Evolutionary conservation across 2,329 filamentous ascomycete species (phyloP), one percentile per base, ranked within the genome.

Genomic region (Paecilomyces dactylethromorphus): DNA sequence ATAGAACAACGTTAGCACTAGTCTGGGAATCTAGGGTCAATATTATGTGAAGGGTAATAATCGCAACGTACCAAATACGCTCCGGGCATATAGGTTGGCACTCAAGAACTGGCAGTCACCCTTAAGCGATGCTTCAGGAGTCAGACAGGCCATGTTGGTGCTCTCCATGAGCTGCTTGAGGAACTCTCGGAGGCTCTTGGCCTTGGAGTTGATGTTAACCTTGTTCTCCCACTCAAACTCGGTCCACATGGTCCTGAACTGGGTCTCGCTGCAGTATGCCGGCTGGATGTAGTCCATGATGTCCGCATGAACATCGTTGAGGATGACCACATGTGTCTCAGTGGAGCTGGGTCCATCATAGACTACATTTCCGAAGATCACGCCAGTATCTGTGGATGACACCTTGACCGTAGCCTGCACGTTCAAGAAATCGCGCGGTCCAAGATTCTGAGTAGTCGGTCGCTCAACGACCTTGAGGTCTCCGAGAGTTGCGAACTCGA

Each of bases 171-270:
- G 81, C 73, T 96, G 89, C 66, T 91, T 88, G 64, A 99, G 79
- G 85, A 99, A 99, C 21, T 95, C 91, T 55, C 93, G 86, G 61
- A 99, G 82, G 29, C 86, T 89, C 81, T 93, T 96, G 65, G 91
- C 91, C 82, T 97, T 97, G 64, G 91, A 95, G 78, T 97, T 97
- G 79, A 99, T 97, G 79, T 99, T 99, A 76, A 99, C 93, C 84
- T 99, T 99, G 81, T 99, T 99, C 82, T 99, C 94, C 94, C 94
- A 99, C 74, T 99, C 94, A 66, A 99, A 99, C 73, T 99, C 94
- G 39, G 94, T 99, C 94, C 94, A 99, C 94, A 99, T 99, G n/a
- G 91, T 96, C 60, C 94, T 87, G 87, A 99, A 99, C 71, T 97
- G 92, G 11, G 93, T 97, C 81, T 99, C 94, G 3, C 91, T 94